phyloP scores from a whole-genome alignment of 371 early-diverging fungal species.

The Circinella minor region DNA sequence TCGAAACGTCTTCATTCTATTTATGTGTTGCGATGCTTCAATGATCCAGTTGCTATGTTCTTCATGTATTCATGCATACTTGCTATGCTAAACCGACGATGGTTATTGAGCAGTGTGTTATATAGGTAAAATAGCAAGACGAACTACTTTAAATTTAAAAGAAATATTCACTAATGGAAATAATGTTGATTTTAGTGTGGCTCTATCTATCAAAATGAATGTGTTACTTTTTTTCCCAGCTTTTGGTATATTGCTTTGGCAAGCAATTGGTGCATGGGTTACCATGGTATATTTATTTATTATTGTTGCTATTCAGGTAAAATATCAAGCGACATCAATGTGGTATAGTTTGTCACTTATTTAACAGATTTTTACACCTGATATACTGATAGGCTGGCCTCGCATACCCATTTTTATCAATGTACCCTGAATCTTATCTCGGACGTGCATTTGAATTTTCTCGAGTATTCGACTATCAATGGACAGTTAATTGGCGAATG shows the following conservation, averaged over 20 bases:
- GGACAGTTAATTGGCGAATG: conserved; percentile 97
- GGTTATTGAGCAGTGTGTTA: conserved; percentile 58
- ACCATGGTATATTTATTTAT: conserved; percentile 53
- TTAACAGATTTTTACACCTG: not conserved
- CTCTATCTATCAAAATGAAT: conserved; percentile 93
- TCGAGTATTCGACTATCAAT: conserved; percentile 82
- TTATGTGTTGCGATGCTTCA: conserved; percentile 88
- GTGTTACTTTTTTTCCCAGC: conserved; percentile 89
- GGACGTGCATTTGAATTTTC: conserved; percentile 84
- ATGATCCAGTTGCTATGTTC: conserved; percentile 90
- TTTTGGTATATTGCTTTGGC: conserved; percentile 72
- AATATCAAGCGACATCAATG: not conserved
- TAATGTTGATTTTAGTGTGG: conserved; percentile 59
- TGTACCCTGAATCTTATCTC: conserved; percentile 69
- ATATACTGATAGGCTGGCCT: conserved; percentile 48
- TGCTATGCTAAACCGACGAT: conserved; percentile 59
- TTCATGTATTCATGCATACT: conserved; percentile 69
- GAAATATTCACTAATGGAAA: too few relatives aligned
- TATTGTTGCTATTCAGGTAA: conserved; percentile 63
- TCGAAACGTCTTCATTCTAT: conserved; percentile 92
- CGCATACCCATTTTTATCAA: conserved; percentile 74
- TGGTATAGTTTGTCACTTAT: not conserved
- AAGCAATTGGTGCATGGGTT: conserved; percentile 54
- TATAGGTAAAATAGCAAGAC: conserved; percentile 58
- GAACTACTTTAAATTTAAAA: too few relatives aligned